Conservation (phyloP, 306 rosid species). For the Adenanthera pavonina region DNA sequence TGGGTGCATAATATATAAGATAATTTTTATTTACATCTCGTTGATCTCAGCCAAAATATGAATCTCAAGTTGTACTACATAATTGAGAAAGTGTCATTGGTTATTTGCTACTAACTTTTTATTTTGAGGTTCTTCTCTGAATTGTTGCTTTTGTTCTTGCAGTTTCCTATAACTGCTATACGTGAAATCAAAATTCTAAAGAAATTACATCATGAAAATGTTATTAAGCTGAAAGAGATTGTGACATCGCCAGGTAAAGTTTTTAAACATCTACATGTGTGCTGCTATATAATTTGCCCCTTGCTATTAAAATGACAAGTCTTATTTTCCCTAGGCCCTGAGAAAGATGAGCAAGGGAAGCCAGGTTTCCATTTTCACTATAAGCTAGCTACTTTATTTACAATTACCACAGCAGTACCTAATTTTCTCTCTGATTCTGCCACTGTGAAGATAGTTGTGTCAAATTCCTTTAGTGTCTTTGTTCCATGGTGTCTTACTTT, state of each 20-base stretch:
- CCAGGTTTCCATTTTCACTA: conserved; percentile 41
- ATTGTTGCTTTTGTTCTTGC: conserved; percentile 32
- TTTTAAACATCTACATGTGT: neutral
- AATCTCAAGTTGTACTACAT: conserved; percentile 1
- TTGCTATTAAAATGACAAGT: conserved; percentile 14
- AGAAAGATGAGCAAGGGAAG: conserved; percentile 64
- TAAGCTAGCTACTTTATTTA: conserved; percentile 20
- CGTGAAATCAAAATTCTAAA: conserved; percentile 74
- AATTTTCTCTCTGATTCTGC: conserved; percentile 5
- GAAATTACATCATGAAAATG: conserved; percentile 72
- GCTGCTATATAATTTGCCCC: neutral
- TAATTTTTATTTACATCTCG: neutral
- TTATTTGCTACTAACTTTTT: conserved; percentile 24
- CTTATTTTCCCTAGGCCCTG: conserved; percentile 51
- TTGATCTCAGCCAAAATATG: conserved; percentile 14
- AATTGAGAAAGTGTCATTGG: neutral
- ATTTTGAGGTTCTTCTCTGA: conserved; percentile 3
- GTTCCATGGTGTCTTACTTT: conserved; percentile 4
- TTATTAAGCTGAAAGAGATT: conserved; percentile 73
- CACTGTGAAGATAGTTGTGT: conserved; percentile 5
- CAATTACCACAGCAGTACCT: neutral
- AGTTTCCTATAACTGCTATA: conserved; percentile 82
- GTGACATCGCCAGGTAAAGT: conserved; percentile 65
- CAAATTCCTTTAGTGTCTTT: conserved; percentile 26
- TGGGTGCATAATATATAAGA: neutral